phyloP scores from a whole-genome alignment of 345 rosid species.

The Heritiera littoralis region DNA sequence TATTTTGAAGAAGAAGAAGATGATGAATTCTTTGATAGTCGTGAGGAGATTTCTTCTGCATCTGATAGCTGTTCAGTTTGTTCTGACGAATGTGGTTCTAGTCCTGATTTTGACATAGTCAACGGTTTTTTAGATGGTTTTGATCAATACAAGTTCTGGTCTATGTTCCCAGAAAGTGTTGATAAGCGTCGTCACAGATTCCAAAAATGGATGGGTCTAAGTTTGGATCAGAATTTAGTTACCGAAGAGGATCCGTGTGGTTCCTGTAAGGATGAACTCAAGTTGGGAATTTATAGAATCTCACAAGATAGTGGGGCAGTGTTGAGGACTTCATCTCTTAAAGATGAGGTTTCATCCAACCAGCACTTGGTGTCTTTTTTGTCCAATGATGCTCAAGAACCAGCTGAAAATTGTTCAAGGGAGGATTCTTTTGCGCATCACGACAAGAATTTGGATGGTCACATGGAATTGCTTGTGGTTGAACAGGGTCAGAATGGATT shows the following conservation, averaged over 20 bases:
- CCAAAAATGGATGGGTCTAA: conserved; percentile 38
- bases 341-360: conserved; percentile 25
- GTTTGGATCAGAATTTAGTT: conserved; percentile 29
- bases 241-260: conserved; percentile 28
- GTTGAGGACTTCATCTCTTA: conserved; percentile 36
- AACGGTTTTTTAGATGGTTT: background rate
- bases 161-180: conserved; percentile 31
- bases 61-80: conserved; percentile 15
- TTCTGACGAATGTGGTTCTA: conserved; percentile 11
- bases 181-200: conserved; percentile 42
- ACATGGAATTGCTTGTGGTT: conserved; percentile 35
- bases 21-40: conserved; percentile 16
- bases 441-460: conserved; percentile 44
- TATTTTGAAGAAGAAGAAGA: conserved; percentile 12
- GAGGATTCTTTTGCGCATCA: conserved; percentile 11
- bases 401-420: conserved; percentile 14
- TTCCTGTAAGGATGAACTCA: conserved; percentile 24
- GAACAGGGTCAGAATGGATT: conserved; percentile 32
- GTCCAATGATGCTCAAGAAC: conserved; percentile 33
- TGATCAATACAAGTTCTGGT: conserved; percentile 19
- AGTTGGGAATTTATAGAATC: conserved; percentile 31
- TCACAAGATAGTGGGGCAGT: conserved; percentile 39
- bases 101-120: background rate
- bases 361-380: conserved; percentile 34
- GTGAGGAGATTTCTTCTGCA: conserved; percentile 11